phyloP scores from a whole-genome alignment of 805 yeast genomes.

The Schizosaccharomyces pombe region DNA sequence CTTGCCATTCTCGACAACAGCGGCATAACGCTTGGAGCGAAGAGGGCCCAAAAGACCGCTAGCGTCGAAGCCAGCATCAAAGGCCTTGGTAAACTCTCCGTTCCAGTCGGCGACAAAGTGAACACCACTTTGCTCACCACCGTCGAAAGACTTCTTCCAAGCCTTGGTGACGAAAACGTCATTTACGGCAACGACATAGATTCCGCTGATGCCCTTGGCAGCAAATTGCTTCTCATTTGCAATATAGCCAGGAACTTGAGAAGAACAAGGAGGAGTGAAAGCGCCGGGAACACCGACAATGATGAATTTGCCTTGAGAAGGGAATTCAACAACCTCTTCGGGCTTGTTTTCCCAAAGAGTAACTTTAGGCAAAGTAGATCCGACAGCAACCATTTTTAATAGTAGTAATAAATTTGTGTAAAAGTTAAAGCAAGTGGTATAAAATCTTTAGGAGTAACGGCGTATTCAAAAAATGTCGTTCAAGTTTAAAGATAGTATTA shows the following conservation, averaged over 20 bases:
- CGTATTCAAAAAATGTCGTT: no score
- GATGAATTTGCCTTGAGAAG: conserved; percentile 21
- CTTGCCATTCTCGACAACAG: conserved; percentile 50
- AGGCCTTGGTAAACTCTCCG: conserved; percentile 42
- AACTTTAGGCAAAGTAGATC: conserved; percentile 37
- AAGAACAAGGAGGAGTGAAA: conserved; percentile 58
- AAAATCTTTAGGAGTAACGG: no score
- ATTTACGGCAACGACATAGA: conserved; percentile 57
- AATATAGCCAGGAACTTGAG: conserved; percentile 57
- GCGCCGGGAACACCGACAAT: conserved; percentile 54
- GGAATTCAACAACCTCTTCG: conserved; percentile 34
- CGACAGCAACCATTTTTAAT: conserved; percentile 17
- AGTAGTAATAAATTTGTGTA: not conserved
- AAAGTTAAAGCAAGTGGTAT: no score
- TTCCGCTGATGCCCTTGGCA: conserved; percentile 37
- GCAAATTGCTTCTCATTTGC: conserved; percentile 27
- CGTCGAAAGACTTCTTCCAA: conserved; percentile 32
- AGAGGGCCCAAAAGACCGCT: conserved; percentile 48
- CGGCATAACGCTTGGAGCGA: conserved; percentile 55
- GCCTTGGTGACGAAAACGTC: conserved; percentile 70
- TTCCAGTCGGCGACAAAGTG: conserved; percentile 58
- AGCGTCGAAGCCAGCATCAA: conserved; percentile 56
- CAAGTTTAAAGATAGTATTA: no score
- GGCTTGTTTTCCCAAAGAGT: conserved; percentile 39
- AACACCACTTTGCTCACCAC: conserved; percentile 16